Conservation (phyloP, 2,329 filamentous ascomycete species). For the Alternaria alternata region DNA sequence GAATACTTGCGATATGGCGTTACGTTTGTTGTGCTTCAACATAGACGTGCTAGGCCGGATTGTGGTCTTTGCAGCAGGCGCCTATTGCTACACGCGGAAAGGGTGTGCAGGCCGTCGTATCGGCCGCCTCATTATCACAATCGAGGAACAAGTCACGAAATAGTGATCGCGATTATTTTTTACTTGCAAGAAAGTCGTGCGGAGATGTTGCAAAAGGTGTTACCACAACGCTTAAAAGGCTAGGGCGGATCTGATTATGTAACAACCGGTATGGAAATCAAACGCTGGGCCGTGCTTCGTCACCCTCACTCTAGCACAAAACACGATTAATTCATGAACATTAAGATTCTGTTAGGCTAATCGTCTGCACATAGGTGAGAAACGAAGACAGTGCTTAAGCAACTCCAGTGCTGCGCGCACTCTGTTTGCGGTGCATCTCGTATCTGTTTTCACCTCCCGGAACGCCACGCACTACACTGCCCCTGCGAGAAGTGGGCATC, state of each 20-base stretch:
- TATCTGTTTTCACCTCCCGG: conserved; percentile 20
- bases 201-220: not conserved
- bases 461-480: conserved; percentile 40
- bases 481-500: conserved; percentile 35
- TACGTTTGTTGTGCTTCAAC: not conserved
- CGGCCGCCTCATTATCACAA: no score
- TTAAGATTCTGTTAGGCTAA: not conserved
- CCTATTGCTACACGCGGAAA: not conserved
- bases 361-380: conserved; percentile 21
- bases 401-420: conserved; percentile 5
- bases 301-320: not conserved
- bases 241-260: not conserved
- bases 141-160: not conserved
- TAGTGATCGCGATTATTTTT: not conserved
- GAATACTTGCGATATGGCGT: not conserved
- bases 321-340: not conserved
- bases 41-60: not conserved
- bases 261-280: not conserved
- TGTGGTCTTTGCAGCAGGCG: not conserved
- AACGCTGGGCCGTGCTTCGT: not conserved
- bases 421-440: conserved; percentile 18
- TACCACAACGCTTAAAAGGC: not conserved
- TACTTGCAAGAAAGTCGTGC: not conserved
- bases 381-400: not conserved
- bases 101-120: no score